A percentile compares a stretch with the other conserved stretches of the same genome.
Evolutionary conservation across 1,284 basidiomycete genomes (phyloP).

Genomic region (Ganoderma sinense): DNA sequence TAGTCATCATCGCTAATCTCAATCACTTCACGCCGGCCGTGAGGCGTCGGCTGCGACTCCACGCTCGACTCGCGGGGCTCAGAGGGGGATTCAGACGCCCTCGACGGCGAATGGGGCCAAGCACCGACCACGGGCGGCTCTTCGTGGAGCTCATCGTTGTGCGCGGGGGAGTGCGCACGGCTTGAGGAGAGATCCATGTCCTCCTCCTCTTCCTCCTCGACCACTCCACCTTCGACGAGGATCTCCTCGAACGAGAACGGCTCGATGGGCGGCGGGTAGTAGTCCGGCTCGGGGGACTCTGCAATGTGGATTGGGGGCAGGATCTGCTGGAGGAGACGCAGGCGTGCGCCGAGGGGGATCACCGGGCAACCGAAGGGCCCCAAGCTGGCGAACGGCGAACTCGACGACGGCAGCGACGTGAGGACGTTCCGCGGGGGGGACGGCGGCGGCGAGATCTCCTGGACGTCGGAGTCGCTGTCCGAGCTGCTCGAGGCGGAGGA

Average conservation of each 20-base stretch:
- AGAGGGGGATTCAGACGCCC: not conserved
- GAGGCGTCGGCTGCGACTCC: not conserved
- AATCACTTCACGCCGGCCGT: slow-evolving; percentile 18
- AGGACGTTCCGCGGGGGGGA: slow-evolving; percentile 15
- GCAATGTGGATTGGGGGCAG: slow-evolving; percentile 24
- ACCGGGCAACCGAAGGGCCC: not conserved
- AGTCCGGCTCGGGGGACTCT: slow-evolving; percentile 6
- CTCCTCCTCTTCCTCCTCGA: slow-evolving; percentile 25
- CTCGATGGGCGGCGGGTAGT: slow-evolving; percentile 5
- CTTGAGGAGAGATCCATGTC: slow-evolving; percentile 31
- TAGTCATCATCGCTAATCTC: slow-evolving; percentile 27
- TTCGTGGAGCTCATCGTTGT: slow-evolving; percentile 1
- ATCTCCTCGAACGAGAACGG: slow-evolving; percentile 12
- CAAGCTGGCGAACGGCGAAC: not conserved
- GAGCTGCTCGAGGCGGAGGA: slow-evolving; percentile 43
- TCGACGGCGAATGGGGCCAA: slow-evolving; percentile 18
- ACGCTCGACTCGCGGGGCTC: slow-evolving; percentile 1
- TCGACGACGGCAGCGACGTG: slow-evolving; percentile 3
- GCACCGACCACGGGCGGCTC: slow-evolving; percentile 24
- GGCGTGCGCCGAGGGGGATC: slow-evolving; percentile 12
- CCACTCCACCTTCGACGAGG: slow-evolving; percentile 2
- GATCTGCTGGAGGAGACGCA: slow-evolving; percentile 26
- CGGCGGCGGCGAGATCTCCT: slow-evolving; percentile 48
- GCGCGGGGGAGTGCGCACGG: slow-evolving; percentile 18
- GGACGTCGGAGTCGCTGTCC: slow-evolving; percentile 61